A percentile compares a stretch with the other conserved stretches of the same genome.
These are phyloP conservation scores for Pyrenophora seminiperda DNA, from an alignment of 2,329 filamentous ascomycete species.

Conservation along the genomic window DNA sequence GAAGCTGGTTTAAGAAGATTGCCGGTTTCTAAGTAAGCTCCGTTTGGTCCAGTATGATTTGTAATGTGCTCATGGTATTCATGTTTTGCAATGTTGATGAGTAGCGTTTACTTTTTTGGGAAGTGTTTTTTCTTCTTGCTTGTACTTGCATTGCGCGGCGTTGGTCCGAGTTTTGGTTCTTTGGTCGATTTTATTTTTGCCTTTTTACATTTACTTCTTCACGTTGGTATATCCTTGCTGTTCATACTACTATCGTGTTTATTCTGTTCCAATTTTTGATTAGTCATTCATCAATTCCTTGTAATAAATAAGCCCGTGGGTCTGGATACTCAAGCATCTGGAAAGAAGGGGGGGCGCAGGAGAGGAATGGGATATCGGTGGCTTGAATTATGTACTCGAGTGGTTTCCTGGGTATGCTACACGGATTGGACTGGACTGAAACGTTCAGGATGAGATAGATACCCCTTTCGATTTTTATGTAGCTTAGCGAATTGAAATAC, in stretches of 20 bases:
- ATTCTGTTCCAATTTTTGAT: not conserved
- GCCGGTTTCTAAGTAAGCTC: conserved; percentile 15
- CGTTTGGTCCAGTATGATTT: not conserved
- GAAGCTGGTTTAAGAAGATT: conserved; percentile 57
- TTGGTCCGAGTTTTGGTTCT: not conserved
- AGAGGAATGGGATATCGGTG: not conserved
- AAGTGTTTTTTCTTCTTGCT: not conserved
- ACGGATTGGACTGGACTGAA: not conserved
- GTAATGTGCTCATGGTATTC: not conserved
- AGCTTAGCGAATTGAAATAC: not conserved
- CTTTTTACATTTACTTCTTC: no score
- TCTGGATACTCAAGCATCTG: not conserved
- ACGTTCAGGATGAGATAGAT: conserved; percentile 18
- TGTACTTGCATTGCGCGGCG: not conserved
- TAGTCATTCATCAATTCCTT: not conserved
- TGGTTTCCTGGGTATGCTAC: not conserved
- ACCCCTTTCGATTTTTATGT: conserved; percentile 12
- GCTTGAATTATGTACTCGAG: not conserved
- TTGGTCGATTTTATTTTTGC: not conserved
- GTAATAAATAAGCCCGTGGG: conserved; percentile 9
- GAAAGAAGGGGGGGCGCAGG: no score
- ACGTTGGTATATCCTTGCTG: no score
- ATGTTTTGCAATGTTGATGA: not conserved
- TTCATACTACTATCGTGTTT: not conserved
- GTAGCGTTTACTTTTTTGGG: not conserved